A percentile compares a stretch with the other conserved stretches of the same genome.
phyloP scores from a whole-genome alignment of 2,329 filamentous ascomycete genomes.

The Phaeosphaeriaceae sp. region DNA sequence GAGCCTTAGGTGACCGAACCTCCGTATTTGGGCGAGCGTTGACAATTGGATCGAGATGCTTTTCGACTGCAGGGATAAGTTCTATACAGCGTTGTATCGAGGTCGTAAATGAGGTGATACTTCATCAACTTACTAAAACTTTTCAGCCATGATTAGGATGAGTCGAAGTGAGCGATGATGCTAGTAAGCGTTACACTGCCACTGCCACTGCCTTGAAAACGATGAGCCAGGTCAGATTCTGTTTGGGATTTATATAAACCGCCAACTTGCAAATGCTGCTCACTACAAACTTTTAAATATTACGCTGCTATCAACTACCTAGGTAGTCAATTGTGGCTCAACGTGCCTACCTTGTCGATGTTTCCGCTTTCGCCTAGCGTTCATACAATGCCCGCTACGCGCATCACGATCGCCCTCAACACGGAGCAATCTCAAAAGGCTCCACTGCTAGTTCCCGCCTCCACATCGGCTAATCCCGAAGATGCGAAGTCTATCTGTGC shows the following conservation, averaged over 20 bases:
- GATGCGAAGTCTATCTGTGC: conserved; percentile 23
- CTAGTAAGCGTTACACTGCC: conserved; percentile 2
- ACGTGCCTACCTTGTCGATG: no score
- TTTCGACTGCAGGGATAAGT: no score
- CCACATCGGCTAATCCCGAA: conserved; percentile 21
- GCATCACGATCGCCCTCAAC: conserved; percentile 42
- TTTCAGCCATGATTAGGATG: not conserved
- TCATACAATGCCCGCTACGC: conserved; percentile 22
- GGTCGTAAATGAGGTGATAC: no score
- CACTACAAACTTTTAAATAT: no score
- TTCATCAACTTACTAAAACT: no score
- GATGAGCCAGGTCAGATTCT: no score
- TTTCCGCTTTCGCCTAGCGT: not conserved
- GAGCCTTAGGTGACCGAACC: no score
- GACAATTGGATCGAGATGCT: not conserved
- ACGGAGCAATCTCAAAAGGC: conserved; percentile 37
- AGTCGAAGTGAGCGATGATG: conserved; percentile 19
- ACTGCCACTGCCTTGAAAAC: conserved; percentile 2
- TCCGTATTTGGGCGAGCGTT: no score
- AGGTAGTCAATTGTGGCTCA: not conserved
- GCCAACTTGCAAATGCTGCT: no score
- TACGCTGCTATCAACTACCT: not conserved
- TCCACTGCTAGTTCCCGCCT: conserved; percentile 32
- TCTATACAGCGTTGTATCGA: no score
- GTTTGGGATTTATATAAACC: no score